Evolutionary conservation across 2,329 filamentous ascomycete species (phyloP), one percentile per base, ranked within the genome.

Genomic region (Thielaviopsis euricoi): DNA sequence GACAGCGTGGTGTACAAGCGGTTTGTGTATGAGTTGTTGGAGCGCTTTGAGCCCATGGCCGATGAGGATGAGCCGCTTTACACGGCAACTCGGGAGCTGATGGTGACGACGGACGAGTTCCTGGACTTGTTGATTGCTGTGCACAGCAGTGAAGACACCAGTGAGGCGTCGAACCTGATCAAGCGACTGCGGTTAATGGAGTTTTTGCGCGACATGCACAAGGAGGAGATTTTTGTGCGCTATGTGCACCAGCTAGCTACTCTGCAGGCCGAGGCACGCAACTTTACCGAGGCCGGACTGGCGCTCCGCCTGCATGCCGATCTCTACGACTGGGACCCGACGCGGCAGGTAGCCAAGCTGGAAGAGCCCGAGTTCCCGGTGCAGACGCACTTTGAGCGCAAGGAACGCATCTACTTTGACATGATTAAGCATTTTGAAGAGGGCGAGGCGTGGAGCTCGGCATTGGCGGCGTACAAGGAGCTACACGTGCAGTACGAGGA

Each of bases 391-490:
- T 97, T 97, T 65, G 91, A 97, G 65, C 84, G 91, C 46, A 95
- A 95, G 68, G 93, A 97, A 70, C 79, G 82, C 43, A 79, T 97
- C 54, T 96, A 94, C 71, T 94, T 96, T 65, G 81, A 89, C 63
- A 95, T 97, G 78, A 95, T 97, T 68, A 89, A 90, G 69, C 79
- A 91, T 67, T 96, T 93, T 63, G 91, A 97, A 67, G 89, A 94
- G 61, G 90, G 89, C n/a, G 85, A 89, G 67, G 89, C 89, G 0
- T 97, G 91, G 91, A 86, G 87, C 65, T 87, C 87, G 68, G 91
- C 90, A 1, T 73, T 98, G 49, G 79, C 82, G 6, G 88, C 88
- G 2, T 97, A 98, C 71, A 86, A 87, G 67, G 91, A 98, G 70
- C 81, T 98, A 55, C 87, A 90, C 53, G 71, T 76, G n/a, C 89